A percentile compares a stretch with the other conserved stretches of the same genome.
These are phyloP conservation scores for Hygrocybe punicea DNA, from an alignment of 768 basidiomycete genomes.

Conservation along the genomic window DNA sequence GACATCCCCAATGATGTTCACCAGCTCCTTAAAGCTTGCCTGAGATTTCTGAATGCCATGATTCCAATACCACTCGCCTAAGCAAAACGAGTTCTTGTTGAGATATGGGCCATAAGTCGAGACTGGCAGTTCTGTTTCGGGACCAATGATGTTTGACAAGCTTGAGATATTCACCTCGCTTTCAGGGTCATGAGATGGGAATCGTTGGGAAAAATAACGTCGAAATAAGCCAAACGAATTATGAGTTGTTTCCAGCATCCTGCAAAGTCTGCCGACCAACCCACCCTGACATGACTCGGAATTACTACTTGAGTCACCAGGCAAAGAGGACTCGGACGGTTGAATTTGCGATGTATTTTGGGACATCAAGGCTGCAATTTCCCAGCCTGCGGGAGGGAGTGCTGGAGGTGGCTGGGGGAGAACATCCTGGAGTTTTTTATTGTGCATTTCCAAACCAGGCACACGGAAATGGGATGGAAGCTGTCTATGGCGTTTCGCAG, in stretches of 20 bases:
- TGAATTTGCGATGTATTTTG: background rate
- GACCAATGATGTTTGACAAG: background rate
- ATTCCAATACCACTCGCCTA: conserved; percentile 4
- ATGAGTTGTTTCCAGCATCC: too few species aligned
- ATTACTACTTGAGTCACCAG: too few species aligned
- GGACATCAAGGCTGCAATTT: background rate
- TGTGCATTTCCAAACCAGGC: background rate
- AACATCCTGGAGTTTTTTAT: background rate
- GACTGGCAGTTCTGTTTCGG: too few species aligned
- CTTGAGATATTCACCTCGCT: background rate
- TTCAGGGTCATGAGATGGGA: conserved; percentile 1
- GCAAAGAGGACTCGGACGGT: background rate
- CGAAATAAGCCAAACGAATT: too few species aligned
- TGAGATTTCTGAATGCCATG: conserved; percentile 4
- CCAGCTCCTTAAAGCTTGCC: conserved; percentile 7
- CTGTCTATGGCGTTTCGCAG: background rate
- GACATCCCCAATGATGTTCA: conserved; percentile 5
- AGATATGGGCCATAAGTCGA: too few species aligned
- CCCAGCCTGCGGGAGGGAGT: background rate
- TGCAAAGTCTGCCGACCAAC: background rate
- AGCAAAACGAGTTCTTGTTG: too few species aligned
- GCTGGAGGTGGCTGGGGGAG: background rate
- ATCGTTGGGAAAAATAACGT: background rate
- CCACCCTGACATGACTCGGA: background rate
- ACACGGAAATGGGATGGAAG: background rate